Evolutionary conservation across 768 basidiomycete species (phyloP).

Genomic region (Coprinopsis cinerea): DNA sequence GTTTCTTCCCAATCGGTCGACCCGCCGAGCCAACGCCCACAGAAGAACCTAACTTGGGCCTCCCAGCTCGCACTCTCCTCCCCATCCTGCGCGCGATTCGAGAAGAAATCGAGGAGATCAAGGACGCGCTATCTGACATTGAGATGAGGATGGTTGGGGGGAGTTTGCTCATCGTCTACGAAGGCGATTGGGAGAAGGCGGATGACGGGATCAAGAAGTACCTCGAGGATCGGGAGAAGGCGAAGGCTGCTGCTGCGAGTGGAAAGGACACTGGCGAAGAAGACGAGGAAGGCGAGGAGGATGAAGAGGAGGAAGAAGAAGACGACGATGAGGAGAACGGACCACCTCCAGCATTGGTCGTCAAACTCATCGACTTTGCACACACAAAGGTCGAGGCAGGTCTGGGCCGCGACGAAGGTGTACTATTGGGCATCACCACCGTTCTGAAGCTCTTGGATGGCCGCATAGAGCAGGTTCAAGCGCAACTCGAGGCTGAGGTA

Average conservation of each 20-base stretch:
- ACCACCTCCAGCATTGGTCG: conserved; percentile 46
- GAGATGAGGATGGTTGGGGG: conserved; percentile 80
- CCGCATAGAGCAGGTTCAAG: conserved; percentile 7
- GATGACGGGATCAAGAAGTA: conserved; percentile 34
- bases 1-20: conserved; percentile 65
- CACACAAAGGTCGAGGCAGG: conserved; percentile 70
- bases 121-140: conserved; percentile 37
- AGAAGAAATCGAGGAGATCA: conserved; percentile 35
- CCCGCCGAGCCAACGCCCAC: conserved; percentile 8
- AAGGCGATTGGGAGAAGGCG: conserved; percentile 39
- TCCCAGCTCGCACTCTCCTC: conserved; percentile 48
- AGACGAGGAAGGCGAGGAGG: conserved; percentile 27
- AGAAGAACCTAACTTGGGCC: conserved; percentile 33
- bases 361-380: conserved; percentile 93
- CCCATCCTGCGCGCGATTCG: conserved; percentile 54
- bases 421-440: conserved; percentile 69
- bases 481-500: too few relatives aligned
- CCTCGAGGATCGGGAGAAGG: conserved; percentile 9
- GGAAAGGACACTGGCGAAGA: conserved; percentile 5
- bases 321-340: conserved; percentile 30
- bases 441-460: conserved; percentile 53
- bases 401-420: conserved; percentile 72
- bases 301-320: conserved; percentile 27
- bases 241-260: background rate
- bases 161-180: conserved; percentile 78